Conservation (phyloP, 345 rosid genomes). For the thale cress (Arabidopsis thaliana) region DNA sequence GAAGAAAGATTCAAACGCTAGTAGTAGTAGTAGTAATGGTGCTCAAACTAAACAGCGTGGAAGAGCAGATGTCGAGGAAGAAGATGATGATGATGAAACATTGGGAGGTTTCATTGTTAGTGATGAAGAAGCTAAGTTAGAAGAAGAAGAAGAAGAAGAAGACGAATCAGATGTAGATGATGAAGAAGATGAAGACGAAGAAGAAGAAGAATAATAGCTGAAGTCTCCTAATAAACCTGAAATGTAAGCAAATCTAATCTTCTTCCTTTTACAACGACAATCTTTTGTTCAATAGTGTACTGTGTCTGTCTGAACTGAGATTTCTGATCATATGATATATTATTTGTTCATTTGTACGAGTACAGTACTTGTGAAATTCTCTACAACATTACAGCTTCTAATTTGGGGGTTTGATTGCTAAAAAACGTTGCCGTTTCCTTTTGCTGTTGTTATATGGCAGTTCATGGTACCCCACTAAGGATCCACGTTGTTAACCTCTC, state of each 20-base stretch:
- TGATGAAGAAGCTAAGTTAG: constrained; percentile 52
- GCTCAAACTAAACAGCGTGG: constrained; percentile 27
- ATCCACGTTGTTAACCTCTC: constrained; percentile 23
- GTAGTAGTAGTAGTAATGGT: background rate
- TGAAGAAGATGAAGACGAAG: constrained; percentile 43
- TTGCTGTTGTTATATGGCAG: constrained; percentile 5
- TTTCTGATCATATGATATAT: background rate
- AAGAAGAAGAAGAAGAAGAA: constrained; percentile 26
- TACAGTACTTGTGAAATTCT: background rate
- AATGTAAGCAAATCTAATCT: constrained; percentile 27
- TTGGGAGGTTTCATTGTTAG: constrained; percentile 76
- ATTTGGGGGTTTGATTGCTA: background rate
- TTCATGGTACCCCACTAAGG: constrained; percentile 37
- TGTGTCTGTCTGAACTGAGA: constrained; percentile 3
- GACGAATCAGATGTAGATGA: constrained; percentile 50
- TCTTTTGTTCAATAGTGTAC: constrained; percentile 26
- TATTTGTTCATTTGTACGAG: background rate
- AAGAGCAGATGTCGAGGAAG: constrained; percentile 41
- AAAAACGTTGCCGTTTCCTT: background rate
- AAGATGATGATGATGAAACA: constrained; percentile 57
- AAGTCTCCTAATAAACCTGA: constrained; percentile 15
- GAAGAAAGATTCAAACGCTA: constrained; percentile 31
- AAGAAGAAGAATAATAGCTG: constrained; percentile 23
- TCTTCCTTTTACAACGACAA: constrained; percentile 10
- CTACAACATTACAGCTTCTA: background rate